phyloP scores from a whole-genome alignment of 768 basidiomycete species.

The Mycena crocata region DNA sequence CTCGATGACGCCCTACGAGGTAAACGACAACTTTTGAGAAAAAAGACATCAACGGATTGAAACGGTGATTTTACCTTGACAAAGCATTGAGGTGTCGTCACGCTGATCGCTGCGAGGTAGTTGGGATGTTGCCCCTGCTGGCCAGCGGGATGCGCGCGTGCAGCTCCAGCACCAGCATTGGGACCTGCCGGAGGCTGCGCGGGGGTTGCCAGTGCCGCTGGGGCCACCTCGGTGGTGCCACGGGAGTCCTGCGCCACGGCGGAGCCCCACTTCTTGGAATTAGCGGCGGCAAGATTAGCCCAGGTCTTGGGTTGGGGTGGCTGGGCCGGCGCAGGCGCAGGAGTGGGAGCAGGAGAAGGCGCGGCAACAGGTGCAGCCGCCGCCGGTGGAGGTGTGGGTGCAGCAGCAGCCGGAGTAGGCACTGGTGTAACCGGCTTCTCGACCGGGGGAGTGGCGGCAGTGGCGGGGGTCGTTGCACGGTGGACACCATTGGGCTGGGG shows the following conservation, averaged over 20 bases:
- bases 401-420: conserved; percentile 45
- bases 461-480: conserved; percentile 44
- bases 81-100: conserved; percentile 86
- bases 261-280: conserved; percentile 86
- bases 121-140: conserved; percentile 56
- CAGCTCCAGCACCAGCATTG: conserved; percentile 36
- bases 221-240: conserved; percentile 74
- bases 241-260: conserved; percentile 83
- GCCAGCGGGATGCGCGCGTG: conserved; percentile 44
- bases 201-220: conserved; percentile 23
- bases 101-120: conserved; percentile 65
- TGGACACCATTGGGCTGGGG: conserved; percentile 55
- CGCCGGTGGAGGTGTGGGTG: conserved; percentile 43
- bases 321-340: conserved; percentile 50
- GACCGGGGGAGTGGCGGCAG: conserved; percentile 43
- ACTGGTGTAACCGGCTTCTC: conserved; percentile 39
- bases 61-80: no score
- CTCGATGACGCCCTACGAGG: conserved; percentile 76
- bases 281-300: conserved; percentile 91
- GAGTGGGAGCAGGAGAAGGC: conserved; percentile 45
- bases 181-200: conserved; percentile 41
- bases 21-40: conserved; percentile 10
- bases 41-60: conserved; percentile 1
- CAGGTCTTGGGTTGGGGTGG: conserved; percentile 81
- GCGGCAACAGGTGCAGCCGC: conserved; percentile 44